Evolutionary conservation across 768 basidiomycete genomes (phyloP), one percentile per base, ranked within the genome.

Genomic region (Pleurotus salmoneostramineus): DNA sequence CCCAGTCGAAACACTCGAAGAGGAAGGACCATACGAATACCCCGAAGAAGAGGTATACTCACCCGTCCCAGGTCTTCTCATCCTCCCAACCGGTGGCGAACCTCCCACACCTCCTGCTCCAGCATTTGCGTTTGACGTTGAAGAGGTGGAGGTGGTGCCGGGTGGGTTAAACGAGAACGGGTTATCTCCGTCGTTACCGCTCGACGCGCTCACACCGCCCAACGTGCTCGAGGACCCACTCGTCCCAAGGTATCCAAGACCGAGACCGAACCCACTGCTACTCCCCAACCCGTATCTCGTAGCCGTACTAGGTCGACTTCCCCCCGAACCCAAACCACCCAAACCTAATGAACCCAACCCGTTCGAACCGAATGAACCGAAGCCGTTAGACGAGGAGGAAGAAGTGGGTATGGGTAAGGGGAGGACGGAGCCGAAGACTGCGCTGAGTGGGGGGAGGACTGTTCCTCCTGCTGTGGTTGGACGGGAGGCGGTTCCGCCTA

Each of bases 141-240:
- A 57, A 65, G 21, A 27, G 21, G 21, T 27, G 21, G 11, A 10
- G n/a, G 33, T 14, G 1, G 52, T 55, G 32, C 63, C 63, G 50
- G 67, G 68, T 52, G 66, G 62, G 59, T 65, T 68, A 63, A 83
- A 84, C 68, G 81, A 84, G 81, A 84, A 84, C 61, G 83, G 83
- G 51, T 81, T 83, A 46, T 82, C 82, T 69, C 72, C 45, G 47
- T 42, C 58, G 6, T 5, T 3, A 10, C 14, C 47, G 42, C 6
- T 14, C 37, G 14, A 40, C 37, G 14, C 6, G 8, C 50, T 35
- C 12, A 45, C 50, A 36, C 21, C 21, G 3, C 33, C 48, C 15
- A 31, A n/a, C 6, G 17, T 31, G 6, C 48, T 6, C 14, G 33
- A 33, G n/a, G 37, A 40, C 14, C 48, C 48, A 7, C 17, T 8